Evolutionary conservation across 2,329 filamentous ascomycete species (phyloP).

Genomic region (Colletotrichum sidae): DNA sequence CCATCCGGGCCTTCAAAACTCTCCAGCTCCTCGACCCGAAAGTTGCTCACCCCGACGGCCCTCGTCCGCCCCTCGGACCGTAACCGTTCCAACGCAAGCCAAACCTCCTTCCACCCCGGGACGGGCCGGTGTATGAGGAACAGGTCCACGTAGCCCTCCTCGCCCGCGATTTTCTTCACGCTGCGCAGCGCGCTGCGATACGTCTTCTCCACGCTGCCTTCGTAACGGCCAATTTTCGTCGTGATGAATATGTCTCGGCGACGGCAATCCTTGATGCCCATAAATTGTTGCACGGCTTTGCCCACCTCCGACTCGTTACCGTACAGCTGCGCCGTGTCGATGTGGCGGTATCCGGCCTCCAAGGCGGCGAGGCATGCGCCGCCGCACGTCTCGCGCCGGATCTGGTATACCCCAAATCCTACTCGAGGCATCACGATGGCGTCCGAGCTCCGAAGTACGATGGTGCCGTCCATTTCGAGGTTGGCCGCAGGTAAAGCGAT

Average conservation of each 20-base stretch:
- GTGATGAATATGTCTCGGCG: slow-evolving; percentile 72
- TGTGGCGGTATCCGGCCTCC: slow-evolving; percentile 69
- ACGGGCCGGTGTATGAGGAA: slow-evolving; percentile 77
- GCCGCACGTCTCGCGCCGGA: slow-evolving; percentile 64
- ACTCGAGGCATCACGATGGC: slow-evolving; percentile 67
- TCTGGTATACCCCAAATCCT: slow-evolving; percentile 79
- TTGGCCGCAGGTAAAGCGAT: no score
- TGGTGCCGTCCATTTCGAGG: slow-evolving; percentile 22
- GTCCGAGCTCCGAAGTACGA: slow-evolving; percentile 42
- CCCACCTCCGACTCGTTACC: slow-evolving; percentile 77
- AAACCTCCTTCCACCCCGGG: slow-evolving; percentile 69
- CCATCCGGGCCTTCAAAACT: slow-evolving; percentile 71
- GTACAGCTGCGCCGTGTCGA: slow-evolving; percentile 74
- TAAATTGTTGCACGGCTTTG: slow-evolving; percentile 61
- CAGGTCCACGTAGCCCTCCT: slow-evolving; percentile 75
- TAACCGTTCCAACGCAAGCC: slow-evolving; percentile 73
- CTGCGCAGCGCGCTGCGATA: slow-evolving; percentile 71
- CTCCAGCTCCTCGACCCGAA: slow-evolving; percentile 74
- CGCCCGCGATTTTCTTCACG: slow-evolving; percentile 68
- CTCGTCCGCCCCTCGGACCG: slow-evolving; percentile 69
- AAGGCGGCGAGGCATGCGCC: slow-evolving; percentile 70
- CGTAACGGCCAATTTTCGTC: slow-evolving; percentile 73
- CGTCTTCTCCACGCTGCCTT: slow-evolving; percentile 65
- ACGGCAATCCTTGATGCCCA: slow-evolving; percentile 46
- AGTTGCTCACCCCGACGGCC: slow-evolving; percentile 81